Conservation (phyloP, 225 moss, liverwort and hornwort species). For the Marchantia paleacea region DNA sequence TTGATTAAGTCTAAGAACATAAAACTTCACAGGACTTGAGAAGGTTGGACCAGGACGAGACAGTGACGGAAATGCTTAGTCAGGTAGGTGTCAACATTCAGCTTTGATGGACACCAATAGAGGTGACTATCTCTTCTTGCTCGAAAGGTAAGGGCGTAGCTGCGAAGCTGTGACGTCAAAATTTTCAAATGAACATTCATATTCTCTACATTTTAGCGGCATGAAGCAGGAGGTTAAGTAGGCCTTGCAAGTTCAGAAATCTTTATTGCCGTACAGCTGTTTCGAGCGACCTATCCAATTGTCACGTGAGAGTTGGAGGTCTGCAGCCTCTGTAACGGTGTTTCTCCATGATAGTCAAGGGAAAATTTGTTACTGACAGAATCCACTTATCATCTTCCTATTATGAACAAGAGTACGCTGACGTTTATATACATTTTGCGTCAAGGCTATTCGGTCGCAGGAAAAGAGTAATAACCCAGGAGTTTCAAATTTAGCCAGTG, state of each 20-base stretch:
- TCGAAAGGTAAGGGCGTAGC: no score
- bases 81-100: not conserved
- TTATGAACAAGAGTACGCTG: not conserved
- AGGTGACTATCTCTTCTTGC: not conserved
- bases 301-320: no score
- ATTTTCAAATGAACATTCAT: no score
- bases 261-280: no score
- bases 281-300: no score
- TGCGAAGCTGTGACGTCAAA: no score
- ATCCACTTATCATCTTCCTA: not conserved
- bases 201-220: no score
- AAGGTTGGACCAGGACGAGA: conserved; percentile 23
- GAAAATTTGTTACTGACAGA: not conserved
- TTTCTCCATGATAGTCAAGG: no score
- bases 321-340: no score
- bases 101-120: not conserved
- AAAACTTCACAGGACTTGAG: conserved; percentile 33
- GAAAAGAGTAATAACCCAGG: not conserved
- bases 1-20: not conserved
- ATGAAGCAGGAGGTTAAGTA: no score
- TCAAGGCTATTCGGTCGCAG: conserved; percentile 15
- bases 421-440: not conserved
- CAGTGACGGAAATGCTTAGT: not conserved
- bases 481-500: not conserved
- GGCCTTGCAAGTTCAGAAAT: no score